Conservation (phyloP, 176 grass and related monocot genomes). For the Cocos nucifera region DNA sequence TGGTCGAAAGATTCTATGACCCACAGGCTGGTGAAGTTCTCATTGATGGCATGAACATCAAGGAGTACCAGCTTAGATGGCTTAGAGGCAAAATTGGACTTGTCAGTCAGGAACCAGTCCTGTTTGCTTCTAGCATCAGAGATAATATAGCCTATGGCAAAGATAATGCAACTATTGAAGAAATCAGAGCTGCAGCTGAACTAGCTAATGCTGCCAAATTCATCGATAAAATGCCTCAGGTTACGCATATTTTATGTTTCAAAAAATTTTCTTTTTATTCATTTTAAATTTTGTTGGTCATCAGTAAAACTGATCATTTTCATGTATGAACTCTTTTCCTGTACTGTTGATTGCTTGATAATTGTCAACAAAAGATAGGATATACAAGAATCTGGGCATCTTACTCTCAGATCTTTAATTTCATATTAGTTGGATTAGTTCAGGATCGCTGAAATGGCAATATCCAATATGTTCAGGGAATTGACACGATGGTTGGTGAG, state of each 20-base stretch:
- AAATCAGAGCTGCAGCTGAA: slow-evolving; percentile 85
- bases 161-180: slow-evolving; percentile 49
- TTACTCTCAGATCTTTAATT: too few relatives aligned
- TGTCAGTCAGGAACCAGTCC: slow-evolving; percentile 82
- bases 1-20: slow-evolving; percentile 84
- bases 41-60: slow-evolving; percentile 66
- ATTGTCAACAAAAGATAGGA: too few relatives aligned
- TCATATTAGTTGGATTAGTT: too few relatives aligned
- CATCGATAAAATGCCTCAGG: slow-evolving; percentile 95
- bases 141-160: slow-evolving; percentile 90
- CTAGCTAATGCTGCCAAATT: slow-evolving; percentile 91
- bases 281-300: too few relatives aligned
- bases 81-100: slow-evolving; percentile 86
- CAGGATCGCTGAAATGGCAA: background rate
- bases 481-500: slow-evolving; percentile 76
- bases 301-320: too few relatives aligned
- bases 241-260: slow-evolving; percentile 4
- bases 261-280: too few relatives aligned
- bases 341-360: too few relatives aligned
- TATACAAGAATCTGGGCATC: too few relatives aligned
- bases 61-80: slow-evolving; percentile 78
- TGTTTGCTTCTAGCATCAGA: slow-evolving; percentile 66
- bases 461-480: slow-evolving; percentile 33
- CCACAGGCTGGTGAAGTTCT: slow-evolving; percentile 54
- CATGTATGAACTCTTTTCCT: too few relatives aligned